These are phyloP conservation scores for Cornus kousa DNA, from an alignment of 148 eudicot species.

Conservation along the genomic window DNA sequence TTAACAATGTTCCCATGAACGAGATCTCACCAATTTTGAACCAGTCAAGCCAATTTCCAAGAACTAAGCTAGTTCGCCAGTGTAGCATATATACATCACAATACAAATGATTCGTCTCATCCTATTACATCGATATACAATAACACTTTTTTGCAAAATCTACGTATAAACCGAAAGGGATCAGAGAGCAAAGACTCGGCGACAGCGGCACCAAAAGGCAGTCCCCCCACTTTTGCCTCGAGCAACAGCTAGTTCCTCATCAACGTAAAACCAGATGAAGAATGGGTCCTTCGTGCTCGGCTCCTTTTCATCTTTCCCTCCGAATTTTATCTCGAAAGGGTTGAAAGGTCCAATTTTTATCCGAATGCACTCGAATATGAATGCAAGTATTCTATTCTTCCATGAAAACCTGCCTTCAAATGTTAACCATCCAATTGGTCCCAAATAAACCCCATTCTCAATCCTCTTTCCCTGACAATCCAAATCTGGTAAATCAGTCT, in stretches of 20 bases:
- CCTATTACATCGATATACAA: neutral
- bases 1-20: no score
- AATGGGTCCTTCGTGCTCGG: slow-evolving; percentile 80
- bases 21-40: no score
- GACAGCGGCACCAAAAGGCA: slow-evolving; percentile 94
- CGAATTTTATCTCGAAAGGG: slow-evolving; percentile 62
- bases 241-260: slow-evolving; percentile 94
- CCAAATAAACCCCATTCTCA: slow-evolving; percentile 89
- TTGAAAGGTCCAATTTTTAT: slow-evolving; percentile 77
- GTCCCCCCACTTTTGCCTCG: slow-evolving; percentile 95
- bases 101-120: neutral
- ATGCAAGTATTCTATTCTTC: slow-evolving; percentile 86
- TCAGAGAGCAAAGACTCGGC: slow-evolving; percentile 33
- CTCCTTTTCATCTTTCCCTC: slow-evolving; percentile 63
- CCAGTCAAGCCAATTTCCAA: no score
- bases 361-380: slow-evolving; percentile 70
- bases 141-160: neutral
- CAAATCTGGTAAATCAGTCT: slow-evolving; percentile 3
- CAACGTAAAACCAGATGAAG: slow-evolving; percentile 89
- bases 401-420: slow-evolving; percentile 90
- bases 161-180: neutral
- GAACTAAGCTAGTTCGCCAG: no score
- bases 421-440: slow-evolving; percentile 65
- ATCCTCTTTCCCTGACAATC: slow-evolving; percentile 70
- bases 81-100: no score